These are phyloP conservation scores for Pichia cephalocereana DNA, from an alignment of 805 yeast species.

Conservation along the genomic window DNA sequence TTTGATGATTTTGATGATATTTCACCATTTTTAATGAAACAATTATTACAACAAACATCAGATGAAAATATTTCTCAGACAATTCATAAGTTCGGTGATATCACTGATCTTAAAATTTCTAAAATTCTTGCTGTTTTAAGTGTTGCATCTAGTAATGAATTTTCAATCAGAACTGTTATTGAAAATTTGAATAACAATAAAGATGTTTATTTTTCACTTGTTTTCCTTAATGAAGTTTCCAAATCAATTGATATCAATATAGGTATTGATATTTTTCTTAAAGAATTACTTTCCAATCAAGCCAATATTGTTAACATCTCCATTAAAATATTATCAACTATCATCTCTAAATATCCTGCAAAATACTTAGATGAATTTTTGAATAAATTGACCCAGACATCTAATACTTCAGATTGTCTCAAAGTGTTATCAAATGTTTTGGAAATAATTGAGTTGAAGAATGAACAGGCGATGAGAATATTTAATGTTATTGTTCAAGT, in stretches of 20 bases:
- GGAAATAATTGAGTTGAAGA: neutral
- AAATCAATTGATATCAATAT: conserved; percentile 25
- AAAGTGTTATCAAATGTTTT: conserved; percentile 10
- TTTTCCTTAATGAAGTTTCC: conserved; percentile 44
- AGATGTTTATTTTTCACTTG: conserved; percentile 24
- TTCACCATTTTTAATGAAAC: conserved; percentile 11
- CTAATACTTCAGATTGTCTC: conserved; percentile 3
- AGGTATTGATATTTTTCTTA: conserved; percentile 29
- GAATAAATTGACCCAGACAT: conserved; percentile 8
- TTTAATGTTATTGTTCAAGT: conserved; percentile 3
- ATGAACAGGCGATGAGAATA: conserved; percentile 5
- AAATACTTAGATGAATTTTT: conserved; percentile 33
- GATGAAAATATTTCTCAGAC: conserved; percentile 9
- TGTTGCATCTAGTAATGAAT: conserved; percentile 27
- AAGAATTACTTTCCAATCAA: conserved; percentile 19
- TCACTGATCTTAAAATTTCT: conserved; percentile 18
- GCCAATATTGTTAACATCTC: conserved; percentile 35
- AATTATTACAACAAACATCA: conserved; percentile 10
- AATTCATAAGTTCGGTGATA: conserved; percentile 14
- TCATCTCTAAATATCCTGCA: conserved; percentile 32
- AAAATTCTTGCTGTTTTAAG: conserved; percentile 26
- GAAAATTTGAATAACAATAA: conserved; percentile 13
- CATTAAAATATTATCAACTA: conserved; percentile 44
- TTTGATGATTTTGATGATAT: conserved; percentile 15
- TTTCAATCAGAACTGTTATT: conserved; percentile 16